These are phyloP conservation scores for Mimosa bimucronata DNA, from an alignment of 306 rosid species.

Conservation along the genomic window DNA sequence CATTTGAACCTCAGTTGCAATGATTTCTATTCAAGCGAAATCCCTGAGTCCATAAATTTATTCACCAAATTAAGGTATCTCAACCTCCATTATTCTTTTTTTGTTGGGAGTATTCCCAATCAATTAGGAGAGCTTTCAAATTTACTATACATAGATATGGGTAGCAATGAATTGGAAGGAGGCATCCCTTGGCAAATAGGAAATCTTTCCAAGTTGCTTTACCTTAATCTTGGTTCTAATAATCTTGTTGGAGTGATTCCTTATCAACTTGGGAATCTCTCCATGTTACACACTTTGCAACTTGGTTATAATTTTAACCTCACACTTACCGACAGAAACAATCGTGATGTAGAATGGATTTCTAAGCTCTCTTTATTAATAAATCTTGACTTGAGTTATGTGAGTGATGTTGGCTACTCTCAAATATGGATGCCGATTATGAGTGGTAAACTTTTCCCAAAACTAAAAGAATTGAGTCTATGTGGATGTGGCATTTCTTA, in stretches of 20 bases:
- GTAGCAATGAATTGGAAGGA: neutral
- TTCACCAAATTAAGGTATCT: neutral
- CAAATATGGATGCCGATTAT: neutral
- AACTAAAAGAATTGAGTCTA: neutral
- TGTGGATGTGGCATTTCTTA: neutral
- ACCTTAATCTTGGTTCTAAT: neutral
- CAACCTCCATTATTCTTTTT: neutral
- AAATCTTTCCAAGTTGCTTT: conserved; percentile 19
- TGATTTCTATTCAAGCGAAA: neutral
- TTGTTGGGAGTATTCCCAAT: neutral
- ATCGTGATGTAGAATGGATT: neutral
- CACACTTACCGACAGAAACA: neutral
- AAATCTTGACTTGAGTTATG: neutral
- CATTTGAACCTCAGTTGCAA: neutral
- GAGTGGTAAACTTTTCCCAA: neutral
- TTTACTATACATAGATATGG: neutral
- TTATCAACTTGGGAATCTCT: conserved; percentile 18
- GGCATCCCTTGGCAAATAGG: conserved; percentile 25
- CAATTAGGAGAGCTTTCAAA: neutral
- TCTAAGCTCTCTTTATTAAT: conserved; percentile 11
- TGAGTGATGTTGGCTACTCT: neutral
- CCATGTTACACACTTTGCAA: neutral
- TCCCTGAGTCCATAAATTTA: neutral
- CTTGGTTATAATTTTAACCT: neutral
- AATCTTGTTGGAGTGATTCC: neutral